These are phyloP conservation scores for Stachybotrys echinatus DNA, from an alignment of 2,329 filamentous ascomycete species.

Conservation along the genomic window DNA sequence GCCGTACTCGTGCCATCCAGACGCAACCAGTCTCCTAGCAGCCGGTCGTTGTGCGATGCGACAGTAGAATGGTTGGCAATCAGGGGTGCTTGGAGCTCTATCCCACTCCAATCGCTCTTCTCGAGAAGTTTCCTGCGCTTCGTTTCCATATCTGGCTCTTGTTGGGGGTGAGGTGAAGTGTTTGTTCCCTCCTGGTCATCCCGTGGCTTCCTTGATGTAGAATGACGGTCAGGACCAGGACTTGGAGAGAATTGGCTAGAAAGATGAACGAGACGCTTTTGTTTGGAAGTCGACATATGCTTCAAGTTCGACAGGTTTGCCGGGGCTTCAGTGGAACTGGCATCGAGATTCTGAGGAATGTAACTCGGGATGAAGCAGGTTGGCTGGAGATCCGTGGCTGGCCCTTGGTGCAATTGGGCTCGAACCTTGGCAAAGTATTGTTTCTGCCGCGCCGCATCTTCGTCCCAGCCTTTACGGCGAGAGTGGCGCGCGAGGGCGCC, in stretches of 20 bases:
- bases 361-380: conserved; percentile 21
- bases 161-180: background rate
- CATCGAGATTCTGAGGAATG: conserved; percentile 12
- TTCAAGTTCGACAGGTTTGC: too few species aligned
- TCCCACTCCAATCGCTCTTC: conserved; percentile 24
- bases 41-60: background rate
- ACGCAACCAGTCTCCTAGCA: background rate
- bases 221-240: background rate
- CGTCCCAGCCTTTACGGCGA: conserved; percentile 23
- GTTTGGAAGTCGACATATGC: too few species aligned
- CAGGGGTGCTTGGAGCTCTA: conserved; percentile 23
- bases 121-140: conserved; percentile 19
- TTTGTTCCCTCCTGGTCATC: background rate
- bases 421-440: conserved; percentile 32
- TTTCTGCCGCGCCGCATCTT: conserved; percentile 28
- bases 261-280: too few species aligned
- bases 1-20: background rate
- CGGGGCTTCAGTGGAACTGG: too few species aligned
- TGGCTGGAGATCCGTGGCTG: conserved; percentile 2
- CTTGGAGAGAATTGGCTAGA: background rate
- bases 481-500: conserved; percentile 30
- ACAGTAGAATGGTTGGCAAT: conserved; percentile 11
- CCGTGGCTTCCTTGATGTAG: background rate
- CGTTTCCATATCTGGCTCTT: conserved; percentile 7
- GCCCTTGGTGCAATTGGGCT: conserved; percentile 10